Base-by-base conservation (phyloP, 73 alveolate species). In the Strombidium stylifer region DNA sequence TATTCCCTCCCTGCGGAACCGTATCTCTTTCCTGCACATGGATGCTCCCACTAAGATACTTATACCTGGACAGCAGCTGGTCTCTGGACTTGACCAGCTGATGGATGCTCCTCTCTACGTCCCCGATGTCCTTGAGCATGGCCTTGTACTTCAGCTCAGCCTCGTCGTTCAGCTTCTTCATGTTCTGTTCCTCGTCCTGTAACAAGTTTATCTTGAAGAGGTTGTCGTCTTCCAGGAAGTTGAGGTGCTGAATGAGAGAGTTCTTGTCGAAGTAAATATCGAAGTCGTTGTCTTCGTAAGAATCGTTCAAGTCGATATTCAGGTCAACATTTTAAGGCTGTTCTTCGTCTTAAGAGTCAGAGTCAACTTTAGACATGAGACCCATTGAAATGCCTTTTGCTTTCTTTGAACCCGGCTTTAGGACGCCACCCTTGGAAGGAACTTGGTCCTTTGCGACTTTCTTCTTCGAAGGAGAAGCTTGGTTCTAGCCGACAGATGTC, bases 221-320 rank as follows among this genome's bases (percentile, higher is more conserved):
- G 47, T 68, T 68, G 47, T 68, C 70, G 23, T 68, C 82, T 53
- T 68, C 82, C 16, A 68, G 25, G n/a, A 53, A 34, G 19, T 51
- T 6, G 21, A 68, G 50, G 31, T 50, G 68, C n/a, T 68, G 58
- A 34, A 68, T 27, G 2, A 68, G 30, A 12, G 69, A 10, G 18
- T 31, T 16, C 35, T 52, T 68, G 24, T 68, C 66, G 48, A 68
- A 64, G 32, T 40, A 26, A 1, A 64, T 64, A 3, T 44, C 26
- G 26, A 64, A 26, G 44, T 64, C 67, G 4, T 66, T 47, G 6
- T 66, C 81, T 10, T 32, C n/a, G n/a, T n/a, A n/a, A n/a, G n/a
- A n/a, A n/a, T n/a, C n/a, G n/a, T n/a, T n/a, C n/a, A n/a, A n/a
- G n/a, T n/a, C n/a, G n/a, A n/a, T n/a, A n/a, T n/a, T n/a, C n/a